Evolutionary conservation across 169 alveolate genomes (phyloP), one percentile per base, ranked within the genome.

Genomic region (Plasmodium coatneyi): DNA sequence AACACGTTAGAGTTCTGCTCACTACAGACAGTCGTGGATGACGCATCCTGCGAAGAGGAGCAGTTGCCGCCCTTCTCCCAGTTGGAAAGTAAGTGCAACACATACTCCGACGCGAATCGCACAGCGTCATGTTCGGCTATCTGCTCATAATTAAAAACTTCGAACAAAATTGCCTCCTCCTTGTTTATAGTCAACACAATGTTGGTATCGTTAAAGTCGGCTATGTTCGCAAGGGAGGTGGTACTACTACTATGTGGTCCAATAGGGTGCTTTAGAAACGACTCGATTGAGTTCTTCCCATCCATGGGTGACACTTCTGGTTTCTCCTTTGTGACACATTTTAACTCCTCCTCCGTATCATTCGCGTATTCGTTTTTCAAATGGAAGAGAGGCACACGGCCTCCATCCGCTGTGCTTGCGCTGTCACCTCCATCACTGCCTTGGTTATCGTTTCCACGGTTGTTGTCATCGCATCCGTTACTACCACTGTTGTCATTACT

Each of bases 131-230:
- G 84, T 34, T 84, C 92, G 25, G 79, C 92, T 36, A 84, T 72
- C 80, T 84, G 92, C 16, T 84, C 92, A 34, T 84, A 84, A 30
- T 71, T 84, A 84, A 84, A 84, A 84, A 84, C 66, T 84, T 84
- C 92, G 28, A 84, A 84, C 74, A 84, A 49, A 32, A 72, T 84
- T 6, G 92, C 92, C 60, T 84, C 92, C 25, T 84, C 84, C 54
- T 74, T 84, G 28, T 84, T 84, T 74, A 25, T 41, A 7, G 84
- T 84, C 16, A 84, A 28, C 16, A 76, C 39, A 36, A 84, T 28
- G 66, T 72, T 72, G 36, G 84, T 84, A 32, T 84, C 60, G 66
- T 84, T 84, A 25, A n/a, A 84, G 39, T 76, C 46, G 3, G 84
- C 30, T 30, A 34, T n/a, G 34, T 16, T 56, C 6, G 41, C 39